These are phyloP conservation scores for Trypanosoma cruzi DNA, from an alignment of 208 protist species.

Conservation along the genomic window DNA sequence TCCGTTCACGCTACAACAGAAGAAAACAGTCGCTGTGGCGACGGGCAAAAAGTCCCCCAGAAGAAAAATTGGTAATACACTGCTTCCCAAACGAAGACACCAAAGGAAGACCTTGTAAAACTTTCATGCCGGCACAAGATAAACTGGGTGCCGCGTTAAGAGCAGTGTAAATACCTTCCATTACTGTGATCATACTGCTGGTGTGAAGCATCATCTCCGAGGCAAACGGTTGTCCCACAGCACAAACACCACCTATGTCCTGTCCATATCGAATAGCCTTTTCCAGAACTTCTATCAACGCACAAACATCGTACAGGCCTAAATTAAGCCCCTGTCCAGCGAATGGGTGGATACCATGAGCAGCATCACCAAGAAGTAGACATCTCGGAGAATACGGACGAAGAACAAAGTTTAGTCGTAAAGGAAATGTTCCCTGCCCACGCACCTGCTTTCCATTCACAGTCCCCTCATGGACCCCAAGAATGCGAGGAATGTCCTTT, in stretches of 20 bases:
- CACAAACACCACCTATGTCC: constrained; percentile 74
- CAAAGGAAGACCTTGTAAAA: constrained; percentile 60
- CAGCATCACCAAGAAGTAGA: constrained; percentile 86
- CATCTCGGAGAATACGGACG: constrained; percentile 60
- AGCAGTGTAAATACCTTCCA: constrained; percentile 77
- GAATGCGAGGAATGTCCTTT: constrained; percentile 71
- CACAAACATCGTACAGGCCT: constrained; percentile 88
- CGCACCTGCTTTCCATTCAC: constrained; percentile 43
- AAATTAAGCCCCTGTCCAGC: constrained; percentile 94
- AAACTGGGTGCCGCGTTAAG: constrained; percentile 51
- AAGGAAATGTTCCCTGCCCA: constrained; percentile 73
- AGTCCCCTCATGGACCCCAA: constrained; percentile 64
- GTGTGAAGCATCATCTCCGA: constrained; percentile 81
- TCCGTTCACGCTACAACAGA: constrained; percentile 15
- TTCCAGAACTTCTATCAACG: constrained; percentile 63
- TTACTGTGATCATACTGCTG: constrained; percentile 70
- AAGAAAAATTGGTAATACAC: constrained; percentile 77
- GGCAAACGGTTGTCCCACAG: constrained; percentile 73
- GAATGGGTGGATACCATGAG: constrained; percentile 92
- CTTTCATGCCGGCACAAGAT: constrained; percentile 69
- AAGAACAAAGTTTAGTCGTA: constrained; percentile 68
- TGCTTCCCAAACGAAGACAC: constrained; percentile 78
- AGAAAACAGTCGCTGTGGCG: constrained; percentile 52
- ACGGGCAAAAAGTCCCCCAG: constrained; percentile 64
- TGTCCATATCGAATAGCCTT: constrained; percentile 64